These are phyloP conservation scores for Groenewaldozyma sp. DNA, from an alignment of 1,139 yeast genomes.

Conservation along the genomic window DNA sequence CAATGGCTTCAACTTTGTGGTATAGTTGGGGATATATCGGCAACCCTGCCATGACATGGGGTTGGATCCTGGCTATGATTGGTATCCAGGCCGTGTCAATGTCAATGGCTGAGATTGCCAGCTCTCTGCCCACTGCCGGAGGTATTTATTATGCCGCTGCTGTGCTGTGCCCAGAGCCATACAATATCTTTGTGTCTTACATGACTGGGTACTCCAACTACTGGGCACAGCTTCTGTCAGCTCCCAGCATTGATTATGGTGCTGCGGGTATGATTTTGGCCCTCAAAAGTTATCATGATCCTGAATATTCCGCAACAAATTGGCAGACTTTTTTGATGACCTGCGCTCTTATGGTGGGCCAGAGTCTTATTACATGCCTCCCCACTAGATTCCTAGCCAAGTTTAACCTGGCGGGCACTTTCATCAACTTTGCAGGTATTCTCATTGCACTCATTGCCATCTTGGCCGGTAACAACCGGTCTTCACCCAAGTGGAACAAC, in stretches of 20 bases:
- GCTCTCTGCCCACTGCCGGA: conserved; percentile 58
- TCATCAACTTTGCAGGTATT: conserved; percentile 46
- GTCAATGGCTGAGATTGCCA: conserved; percentile 50
- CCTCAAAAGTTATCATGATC: conserved; percentile 42
- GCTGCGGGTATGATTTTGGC: conserved; percentile 47
- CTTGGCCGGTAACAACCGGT: conserved; percentile 3
- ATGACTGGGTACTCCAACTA: conserved; percentile 54
- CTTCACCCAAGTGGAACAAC: conserved; percentile 2
- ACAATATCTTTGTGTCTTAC: conserved; percentile 40
- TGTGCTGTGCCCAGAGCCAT: conserved; percentile 43
- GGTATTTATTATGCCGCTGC: conserved; percentile 50
- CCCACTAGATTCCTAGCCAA: conserved; percentile 46
- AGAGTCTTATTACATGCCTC: conserved; percentile 39
- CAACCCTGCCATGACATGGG: conserved; percentile 54
- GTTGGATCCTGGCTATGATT: conserved; percentile 39
- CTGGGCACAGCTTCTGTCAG: conserved; percentile 47
- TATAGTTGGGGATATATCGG: conserved; percentile 42
- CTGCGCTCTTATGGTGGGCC: conserved; percentile 41
- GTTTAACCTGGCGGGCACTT: conserved; percentile 52
- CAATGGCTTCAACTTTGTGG: conserved; percentile 39
- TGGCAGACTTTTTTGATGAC: conserved; percentile 48
- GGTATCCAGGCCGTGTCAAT: conserved; percentile 28
- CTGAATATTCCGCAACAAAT: conserved; percentile 39
- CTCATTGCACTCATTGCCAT: conserved; percentile 36
- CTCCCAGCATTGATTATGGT: conserved; percentile 52